Evolutionary conservation across 2,329 filamentous ascomycete species (phyloP), one percentile per base, ranked within the genome.

Genomic region (Macrophomina tecta): DNA sequence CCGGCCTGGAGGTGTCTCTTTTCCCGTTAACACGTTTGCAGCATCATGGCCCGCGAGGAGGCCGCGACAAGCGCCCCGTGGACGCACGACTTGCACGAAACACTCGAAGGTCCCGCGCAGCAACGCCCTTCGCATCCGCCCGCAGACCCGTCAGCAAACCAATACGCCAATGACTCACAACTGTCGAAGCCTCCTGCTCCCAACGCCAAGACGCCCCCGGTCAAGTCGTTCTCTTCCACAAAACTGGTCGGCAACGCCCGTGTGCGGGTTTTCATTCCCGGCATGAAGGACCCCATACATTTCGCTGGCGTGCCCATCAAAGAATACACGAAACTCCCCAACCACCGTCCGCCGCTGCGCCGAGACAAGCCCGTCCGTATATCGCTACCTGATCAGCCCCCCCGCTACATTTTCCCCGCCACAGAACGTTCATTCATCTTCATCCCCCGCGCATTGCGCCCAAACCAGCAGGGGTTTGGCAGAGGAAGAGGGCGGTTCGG

Each of bases 341-440:
- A 98, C 76, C 95, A 98, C 79, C 90, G 95, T 28, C 95, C 95
- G 23, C 95, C 95, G 62, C 86, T 99, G 58, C 91, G 95, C 69
- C 90, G 95, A 73, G 95, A 99, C 82, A 99, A 98, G 77, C 95
- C 95, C 7, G 95, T 98, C 48, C 90, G 95, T 61, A 92, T 99
- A 71, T 97, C 93, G 8, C 84, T 99, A 49, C 94, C 95, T 1
- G 86, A 91, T 34, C 86, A 91, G 69, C 83, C 88, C 12, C 91
- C 93, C 42, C 89, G 91, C 69, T 97, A 97, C 78, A 94, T 97
- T 68, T 97, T 95, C 79, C 95, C 95, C 5, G 91, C 93, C 2
- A 85, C 87, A 55, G 94, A 97, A 73, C 86, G 95, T 70, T 98
- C 95, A 0, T 99, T 99, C 78, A 97, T 97, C 73, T 99, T 99